These are phyloP conservation scores for Nannochloropsis salina DNA, from an alignment of 108 stramenopile genomes.

Conservation along the genomic window DNA sequence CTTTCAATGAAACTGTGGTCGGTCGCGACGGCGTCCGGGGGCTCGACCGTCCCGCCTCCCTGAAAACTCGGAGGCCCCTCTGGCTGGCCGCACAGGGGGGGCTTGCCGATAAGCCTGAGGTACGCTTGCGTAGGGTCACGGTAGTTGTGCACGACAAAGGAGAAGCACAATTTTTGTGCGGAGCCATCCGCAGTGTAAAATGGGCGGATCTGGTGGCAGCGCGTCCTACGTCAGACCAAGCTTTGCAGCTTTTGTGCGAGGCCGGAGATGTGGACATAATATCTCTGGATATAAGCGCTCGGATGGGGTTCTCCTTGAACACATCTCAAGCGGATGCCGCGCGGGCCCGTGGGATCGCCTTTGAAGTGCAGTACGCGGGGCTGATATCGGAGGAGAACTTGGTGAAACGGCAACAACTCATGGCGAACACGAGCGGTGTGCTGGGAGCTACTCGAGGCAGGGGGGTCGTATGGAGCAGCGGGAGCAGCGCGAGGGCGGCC, in stretches of 20 bases:
- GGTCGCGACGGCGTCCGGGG: not conserved
- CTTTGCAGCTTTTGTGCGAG: slow-evolving; percentile 19
- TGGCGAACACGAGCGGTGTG: not conserved
- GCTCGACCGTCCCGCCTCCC: not conserved
- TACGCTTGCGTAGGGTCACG: not conserved
- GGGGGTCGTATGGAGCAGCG: not conserved
- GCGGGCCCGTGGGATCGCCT: not conserved
- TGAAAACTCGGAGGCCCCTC: not conserved
- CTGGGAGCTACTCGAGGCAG: not conserved
- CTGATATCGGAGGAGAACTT: not conserved
- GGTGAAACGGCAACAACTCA: slow-evolving; percentile 12
- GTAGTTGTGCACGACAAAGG: not conserved
- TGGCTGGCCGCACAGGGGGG: not conserved
- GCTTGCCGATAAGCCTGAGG: not conserved
- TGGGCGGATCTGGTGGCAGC: slow-evolving; percentile 14
- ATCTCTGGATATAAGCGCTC: not conserved
- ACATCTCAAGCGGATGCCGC: not conserved
- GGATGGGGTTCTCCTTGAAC: not conserved
- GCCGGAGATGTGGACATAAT: not conserved
- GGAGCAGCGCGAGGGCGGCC: not conserved
- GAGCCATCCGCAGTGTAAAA: slow-evolving; percentile 5
- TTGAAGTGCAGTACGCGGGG: slow-evolving; percentile 8
- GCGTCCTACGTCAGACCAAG: not conserved
- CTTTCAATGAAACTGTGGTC: not conserved
- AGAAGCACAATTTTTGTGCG: slow-evolving; percentile 16